Base-by-base conservation (phyloP, 225 moss, liverwort and hornwort species). In the Thuidium tamariscinum region DNA sequence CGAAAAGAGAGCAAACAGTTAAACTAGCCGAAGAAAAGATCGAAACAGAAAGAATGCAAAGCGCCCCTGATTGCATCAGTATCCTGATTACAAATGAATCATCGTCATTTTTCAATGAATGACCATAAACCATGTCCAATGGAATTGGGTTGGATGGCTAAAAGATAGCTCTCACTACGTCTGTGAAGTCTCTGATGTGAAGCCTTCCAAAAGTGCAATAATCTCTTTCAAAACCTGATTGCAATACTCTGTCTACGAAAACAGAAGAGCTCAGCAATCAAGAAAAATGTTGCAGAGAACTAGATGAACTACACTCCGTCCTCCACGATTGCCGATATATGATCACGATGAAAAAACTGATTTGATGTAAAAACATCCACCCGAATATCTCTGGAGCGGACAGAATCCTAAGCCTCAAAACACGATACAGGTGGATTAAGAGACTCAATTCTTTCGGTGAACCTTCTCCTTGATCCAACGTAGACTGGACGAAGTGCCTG, bases 401-500 rank as follows among this genome's bases (percentile, higher is more conserved):
- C 73, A 82, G 36, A 69, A 68, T 48, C 5, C 72, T 29, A 16
- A 64, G 29, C 64, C 64, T 63, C 27, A 15, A 51, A 77, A 81
- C 36, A 42, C 41, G n/a, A 56, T 55, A 15, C 6, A 70, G 37
- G 37, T 9, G 71, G 10, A 11, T 16, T 7, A 3, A 18, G 19
- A 73, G 36, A 75, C 66, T 91, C 77, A 92, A 52, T 93, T 94
- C 83, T 92, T 92, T 73, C 95, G 92, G n/a, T 95, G 93, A 39
- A 95, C 92, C 91, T 95, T 93, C 85, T 95, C 94, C 90, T 98
- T 98, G 85, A 98, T 89, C 96, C 98, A 98, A 11, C 93, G 92
- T 8, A 98, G 84, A 49, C 98, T 96, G 12, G 95, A 90, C 17
- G 94, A 90, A 22, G 95, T 94, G 55, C 96, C 92, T 13, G 91